These are phyloP conservation scores for Aureobasidium sp. DNA, from an alignment of 2,329 filamentous ascomycete species.

Conservation along the genomic window DNA sequence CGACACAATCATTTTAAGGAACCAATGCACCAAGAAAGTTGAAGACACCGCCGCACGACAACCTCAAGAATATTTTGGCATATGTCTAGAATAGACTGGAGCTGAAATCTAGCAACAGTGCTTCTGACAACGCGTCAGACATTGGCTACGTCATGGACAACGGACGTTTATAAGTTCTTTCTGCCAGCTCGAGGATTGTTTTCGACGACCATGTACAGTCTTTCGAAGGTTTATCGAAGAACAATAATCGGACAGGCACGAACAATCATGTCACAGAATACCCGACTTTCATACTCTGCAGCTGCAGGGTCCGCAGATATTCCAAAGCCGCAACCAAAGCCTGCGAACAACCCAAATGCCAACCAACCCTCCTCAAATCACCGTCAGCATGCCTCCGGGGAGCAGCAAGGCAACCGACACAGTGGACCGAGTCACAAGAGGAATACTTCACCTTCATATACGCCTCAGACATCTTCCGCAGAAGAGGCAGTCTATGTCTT, in stretches of 20 bases:
- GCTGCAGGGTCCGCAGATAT: constrained; percentile 7
- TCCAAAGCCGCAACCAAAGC: background rate
- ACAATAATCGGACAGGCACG: background rate
- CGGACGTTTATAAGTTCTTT: background rate
- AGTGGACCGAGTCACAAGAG: constrained; percentile 4
- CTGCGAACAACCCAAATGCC: background rate
- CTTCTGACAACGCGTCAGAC: background rate
- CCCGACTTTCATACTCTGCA: background rate
- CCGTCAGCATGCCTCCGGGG: background rate
- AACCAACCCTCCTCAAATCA: background rate
- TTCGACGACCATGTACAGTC: background rate
- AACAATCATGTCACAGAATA: background rate
- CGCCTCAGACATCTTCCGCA: constrained; percentile 23
- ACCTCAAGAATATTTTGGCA: background rate
- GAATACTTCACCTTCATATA: constrained; percentile 17
- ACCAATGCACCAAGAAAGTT: no score
- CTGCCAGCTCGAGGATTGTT: background rate
- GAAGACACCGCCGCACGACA: background rate
- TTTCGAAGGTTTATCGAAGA: background rate
- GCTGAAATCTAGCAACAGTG: background rate
- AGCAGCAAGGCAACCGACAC: background rate
- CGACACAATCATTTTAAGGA: no score
- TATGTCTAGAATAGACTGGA: background rate
- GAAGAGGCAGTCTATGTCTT: constrained; percentile 35
- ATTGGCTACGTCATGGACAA: constrained; percentile 1